Percentiles rank a stretch among this genome's conserved stretches.
Evolutionary conservation across 306 rosid genomes (phyloP).

Genomic region (Luffa acutangula): DNA sequence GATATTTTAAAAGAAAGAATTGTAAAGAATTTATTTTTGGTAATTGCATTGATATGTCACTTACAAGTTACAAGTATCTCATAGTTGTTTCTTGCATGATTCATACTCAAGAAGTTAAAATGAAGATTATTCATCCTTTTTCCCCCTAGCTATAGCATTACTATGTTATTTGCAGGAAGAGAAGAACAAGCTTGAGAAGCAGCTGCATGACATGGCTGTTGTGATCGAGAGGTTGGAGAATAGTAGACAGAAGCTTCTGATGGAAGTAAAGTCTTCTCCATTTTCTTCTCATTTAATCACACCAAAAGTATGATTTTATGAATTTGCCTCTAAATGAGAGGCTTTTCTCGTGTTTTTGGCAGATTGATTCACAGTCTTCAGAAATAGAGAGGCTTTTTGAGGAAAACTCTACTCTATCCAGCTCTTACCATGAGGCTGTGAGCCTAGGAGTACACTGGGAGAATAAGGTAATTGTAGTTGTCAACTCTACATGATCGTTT

Average conservation of each 20-base stretch:
- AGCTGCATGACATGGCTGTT: constrained; percentile 89
- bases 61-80: not conserved
- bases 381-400: constrained; percentile 89
- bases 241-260: constrained; percentile 87
- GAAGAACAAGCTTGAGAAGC: constrained; percentile 74
- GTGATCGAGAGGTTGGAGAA: constrained; percentile 82
- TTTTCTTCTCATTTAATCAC: not conserved
- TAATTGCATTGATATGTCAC: not conserved
- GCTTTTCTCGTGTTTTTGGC: constrained; percentile 22
- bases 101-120: not conserved
- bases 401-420: constrained; percentile 67
- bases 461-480: constrained; percentile 48
- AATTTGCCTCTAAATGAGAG: constrained; percentile 17
- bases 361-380: constrained; percentile 88
- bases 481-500: not conserved
- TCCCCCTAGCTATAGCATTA: not conserved
- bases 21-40: not conserved
- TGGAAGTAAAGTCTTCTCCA: constrained; percentile 37
- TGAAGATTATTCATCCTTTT: not conserved
- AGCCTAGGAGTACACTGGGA: constrained; percentile 56
- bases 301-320: not conserved
- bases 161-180: constrained; percentile 50
- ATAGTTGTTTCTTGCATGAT: not conserved
- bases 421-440: constrained; percentile 55
- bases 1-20: not conserved